phyloP scores from a whole-genome alignment of 2,329 filamentous ascomycete genomes.

The Thermomyces lanuginosus region DNA sequence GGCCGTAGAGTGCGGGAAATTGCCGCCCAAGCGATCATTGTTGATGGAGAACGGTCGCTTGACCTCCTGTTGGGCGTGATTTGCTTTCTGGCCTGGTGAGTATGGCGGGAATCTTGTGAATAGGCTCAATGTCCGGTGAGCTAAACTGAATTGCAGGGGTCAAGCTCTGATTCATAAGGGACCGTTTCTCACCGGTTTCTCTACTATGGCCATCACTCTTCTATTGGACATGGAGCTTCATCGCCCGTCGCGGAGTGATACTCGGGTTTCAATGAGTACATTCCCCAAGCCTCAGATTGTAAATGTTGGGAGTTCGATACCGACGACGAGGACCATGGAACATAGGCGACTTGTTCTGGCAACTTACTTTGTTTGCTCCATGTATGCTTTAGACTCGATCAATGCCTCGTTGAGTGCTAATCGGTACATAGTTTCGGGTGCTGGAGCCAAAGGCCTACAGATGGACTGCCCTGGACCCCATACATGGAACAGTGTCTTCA shows the following conservation, averaged over 20 bases:
- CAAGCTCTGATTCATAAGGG: slow-evolving; percentile 6
- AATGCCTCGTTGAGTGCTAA: slow-evolving; percentile 3
- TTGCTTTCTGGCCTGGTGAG: slow-evolving; percentile 31
- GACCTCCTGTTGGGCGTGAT: slow-evolving; percentile 39
- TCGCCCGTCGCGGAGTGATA: slow-evolving; percentile 5
- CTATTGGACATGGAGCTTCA: slow-evolving; percentile 9
- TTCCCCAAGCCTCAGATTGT: slow-evolving; percentile 1
- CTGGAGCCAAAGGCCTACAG: slow-evolving; percentile 33
- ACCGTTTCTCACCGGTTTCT: slow-evolving; percentile 7
- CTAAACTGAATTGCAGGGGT: slow-evolving; percentile 1
- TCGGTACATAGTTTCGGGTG: slow-evolving; percentile 20
- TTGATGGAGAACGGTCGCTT: slow-evolving; percentile 34
- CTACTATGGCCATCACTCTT: slow-evolving; percentile 8
- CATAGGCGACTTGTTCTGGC: slow-evolving; percentile 35
- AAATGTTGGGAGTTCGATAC: slow-evolving; percentile 3
- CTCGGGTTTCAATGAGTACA: slow-evolving; percentile 2
- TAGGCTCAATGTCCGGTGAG: not conserved
- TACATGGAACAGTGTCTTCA: slow-evolving; percentile 43
- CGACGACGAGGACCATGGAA: slow-evolving; percentile 25
- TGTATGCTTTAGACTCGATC: slow-evolving; percentile 12
- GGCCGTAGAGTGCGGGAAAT: slow-evolving; percentile 29
- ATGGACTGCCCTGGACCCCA: slow-evolving; percentile 40
- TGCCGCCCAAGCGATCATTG: slow-evolving; percentile 31
- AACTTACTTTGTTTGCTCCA: slow-evolving; percentile 30
- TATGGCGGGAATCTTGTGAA: slow-evolving; percentile 3